These are phyloP conservation scores for Ophiostoma fasciatum DNA, from an alignment of 2,329 filamentous ascomycete species.

Conservation along the genomic window DNA sequence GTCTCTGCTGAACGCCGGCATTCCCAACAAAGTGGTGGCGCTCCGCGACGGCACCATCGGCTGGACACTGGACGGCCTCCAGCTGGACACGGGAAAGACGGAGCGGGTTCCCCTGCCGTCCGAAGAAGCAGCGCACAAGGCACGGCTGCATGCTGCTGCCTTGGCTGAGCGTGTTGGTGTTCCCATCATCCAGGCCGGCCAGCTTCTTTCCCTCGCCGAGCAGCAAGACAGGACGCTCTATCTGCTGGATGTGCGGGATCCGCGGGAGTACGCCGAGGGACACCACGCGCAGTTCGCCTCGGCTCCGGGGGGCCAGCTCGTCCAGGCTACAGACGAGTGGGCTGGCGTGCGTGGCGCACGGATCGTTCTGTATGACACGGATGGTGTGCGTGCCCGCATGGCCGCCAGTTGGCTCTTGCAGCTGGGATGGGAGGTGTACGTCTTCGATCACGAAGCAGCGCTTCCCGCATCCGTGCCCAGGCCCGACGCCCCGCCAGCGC, in stretches of 20 bases:
- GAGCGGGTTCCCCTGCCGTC: constrained; percentile 1
- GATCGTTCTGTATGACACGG: constrained; percentile 3
- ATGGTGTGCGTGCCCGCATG: constrained; percentile 5
- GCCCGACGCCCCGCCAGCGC: neutral
- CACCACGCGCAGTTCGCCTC: constrained; percentile 1
- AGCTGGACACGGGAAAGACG: constrained; percentile 4
- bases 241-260: constrained; percentile 5
- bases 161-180: constrained; percentile 5
- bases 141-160: neutral
- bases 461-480: neutral
- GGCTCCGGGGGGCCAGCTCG: constrained; percentile 5
- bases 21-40: constrained; percentile 2
- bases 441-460: neutral
- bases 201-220: neutral
- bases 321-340: constrained; percentile 7
- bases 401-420: constrained; percentile 2
- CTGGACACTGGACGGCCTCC: constrained; percentile 3
- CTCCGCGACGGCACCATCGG: constrained; percentile 5
- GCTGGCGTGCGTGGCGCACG: constrained; percentile 2
- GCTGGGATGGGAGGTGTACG: constrained; percentile 5
- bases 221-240: constrained; percentile 1
- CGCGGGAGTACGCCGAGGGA: constrained; percentile 1
- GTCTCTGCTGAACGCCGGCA: constrained; percentile 2
- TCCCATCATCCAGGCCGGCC: neutral
- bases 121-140: neutral